A percentile compares a stretch with the other conserved stretches of the same genome.
These are phyloP conservation scores for Mycocentrospora acerina DNA, from an alignment of 2,329 filamentous ascomycete genomes.

Conservation along the genomic window DNA sequence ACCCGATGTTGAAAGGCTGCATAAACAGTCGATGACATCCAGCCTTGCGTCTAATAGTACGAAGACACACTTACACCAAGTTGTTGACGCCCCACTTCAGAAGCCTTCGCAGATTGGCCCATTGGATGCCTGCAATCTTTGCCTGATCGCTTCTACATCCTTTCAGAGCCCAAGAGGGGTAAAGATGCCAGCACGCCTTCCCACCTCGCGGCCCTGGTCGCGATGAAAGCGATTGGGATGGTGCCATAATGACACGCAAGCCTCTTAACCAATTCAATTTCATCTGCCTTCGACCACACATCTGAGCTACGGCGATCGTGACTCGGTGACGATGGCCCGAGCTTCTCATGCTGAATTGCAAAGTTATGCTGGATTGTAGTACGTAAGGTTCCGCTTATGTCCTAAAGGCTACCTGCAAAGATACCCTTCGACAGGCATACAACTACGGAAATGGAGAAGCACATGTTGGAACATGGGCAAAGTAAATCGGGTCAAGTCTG, in stretches of 20 bases:
- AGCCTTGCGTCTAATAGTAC: neutral
- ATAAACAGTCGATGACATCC: neutral
- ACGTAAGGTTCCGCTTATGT: slow-evolving; percentile 23
- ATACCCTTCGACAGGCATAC: slow-evolving; percentile 1
- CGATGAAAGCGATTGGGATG: slow-evolving; percentile 8
- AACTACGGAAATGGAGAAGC: slow-evolving; percentile 8
- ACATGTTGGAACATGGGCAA: neutral
- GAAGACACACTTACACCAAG: neutral
- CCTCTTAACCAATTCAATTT: slow-evolving; percentile 7
- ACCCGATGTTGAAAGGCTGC: neutral
- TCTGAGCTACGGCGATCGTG: neutral
- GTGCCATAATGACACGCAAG: slow-evolving; percentile 4
- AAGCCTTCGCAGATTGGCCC: neutral
- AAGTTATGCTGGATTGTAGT: slow-evolving; percentile 4
- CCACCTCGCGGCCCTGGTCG: slow-evolving; percentile 3
- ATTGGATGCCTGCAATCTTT: neutral
- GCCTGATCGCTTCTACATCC: neutral
- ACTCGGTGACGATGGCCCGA: too few relatives aligned
- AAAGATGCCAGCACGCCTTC: slow-evolving; percentile 11
- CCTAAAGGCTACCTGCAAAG: slow-evolving; percentile 11
- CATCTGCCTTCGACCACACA: slow-evolving; percentile 1
- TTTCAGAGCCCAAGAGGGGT: neutral
- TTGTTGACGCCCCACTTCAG: too few relatives aligned
- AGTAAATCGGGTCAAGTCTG: slow-evolving; percentile 4
- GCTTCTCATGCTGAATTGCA: slow-evolving; percentile 2